Conservation (phyloP, 73 alveolate species). For the Paramecium primaurelia region DNA sequence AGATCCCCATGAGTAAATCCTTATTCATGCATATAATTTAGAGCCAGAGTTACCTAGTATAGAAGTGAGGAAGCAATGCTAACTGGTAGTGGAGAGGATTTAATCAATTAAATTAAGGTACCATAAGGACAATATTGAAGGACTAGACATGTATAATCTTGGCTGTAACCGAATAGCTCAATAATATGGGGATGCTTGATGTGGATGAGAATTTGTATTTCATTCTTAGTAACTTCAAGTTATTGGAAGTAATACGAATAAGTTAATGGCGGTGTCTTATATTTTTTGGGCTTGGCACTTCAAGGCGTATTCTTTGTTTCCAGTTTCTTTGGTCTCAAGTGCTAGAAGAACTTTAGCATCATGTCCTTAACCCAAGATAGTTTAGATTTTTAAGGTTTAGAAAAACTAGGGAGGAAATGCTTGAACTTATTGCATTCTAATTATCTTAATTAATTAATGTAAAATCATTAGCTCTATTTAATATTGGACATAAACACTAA, state of each 20-base stretch:
- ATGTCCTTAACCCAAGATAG: not conserved
- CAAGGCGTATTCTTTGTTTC: not conserved
- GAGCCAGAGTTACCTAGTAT: not conserved
- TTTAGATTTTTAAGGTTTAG: not conserved
- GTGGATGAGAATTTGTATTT: slow-evolving; percentile 31
- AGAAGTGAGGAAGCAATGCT: not conserved
- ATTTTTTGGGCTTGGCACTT: not conserved
- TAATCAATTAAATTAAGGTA: not conserved
- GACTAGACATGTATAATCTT: not conserved
- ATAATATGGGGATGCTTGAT: not conserved
- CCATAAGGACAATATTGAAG: not conserved
- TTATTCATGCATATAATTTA: not conserved
- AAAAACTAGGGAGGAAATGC: not conserved
- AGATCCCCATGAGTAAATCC: slow-evolving; percentile 40
- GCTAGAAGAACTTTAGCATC: not conserved
- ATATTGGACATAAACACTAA: not conserved
- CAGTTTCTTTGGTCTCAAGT: not conserved
- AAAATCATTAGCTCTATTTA: not conserved
- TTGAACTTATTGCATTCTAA: not conserved
- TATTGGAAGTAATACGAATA: slow-evolving; percentile 26
- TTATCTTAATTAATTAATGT: not conserved
- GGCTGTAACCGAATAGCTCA: not conserved
- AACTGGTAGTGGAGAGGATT: not conserved
- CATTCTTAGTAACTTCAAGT: not conserved
- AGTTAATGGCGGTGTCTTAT: not conserved